Evolutionary conservation across 2,329 filamentous ascomycete genomes (phyloP), one percentile per base, ranked within the genome.

Genomic region (Chrysoporthe puriensis): DNA sequence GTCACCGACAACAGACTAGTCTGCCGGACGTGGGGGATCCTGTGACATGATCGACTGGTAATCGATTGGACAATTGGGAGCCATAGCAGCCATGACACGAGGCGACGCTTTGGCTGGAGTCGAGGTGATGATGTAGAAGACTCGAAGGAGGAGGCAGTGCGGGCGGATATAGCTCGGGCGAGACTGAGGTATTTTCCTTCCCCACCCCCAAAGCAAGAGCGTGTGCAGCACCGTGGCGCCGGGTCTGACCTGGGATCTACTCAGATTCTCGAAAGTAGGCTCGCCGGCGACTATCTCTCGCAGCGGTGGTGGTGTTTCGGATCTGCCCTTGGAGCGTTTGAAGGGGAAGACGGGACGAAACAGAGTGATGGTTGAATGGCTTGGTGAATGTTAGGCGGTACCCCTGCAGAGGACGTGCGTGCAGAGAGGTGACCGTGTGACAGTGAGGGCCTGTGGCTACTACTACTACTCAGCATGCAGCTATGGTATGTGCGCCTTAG

Each of bases 281-380:
- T 54, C 21, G 26, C 1, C 36, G 36, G 9, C 36, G 36, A 9
- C 36, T 40, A 6, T 9, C 36, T 6, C 36, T 9, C 36, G 36
- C 36, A 40, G 36, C 36, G 36, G 44, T 46, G 66, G 54, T 68
- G 43, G 52, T 63, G 66, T 68, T 68, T 68, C 66, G 66, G 63
- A 66, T 66, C 34, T n/a, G 63, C 50, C 11, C 13, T 63, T 26
- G 48, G 44, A 56, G 63, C 62, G 66, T 68, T 68, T 68, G 63
- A 68, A 66, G 66, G 66, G 40, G 32, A 21, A 21, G 16, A 44
- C 36, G 26, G 50, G 40, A 42, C 14, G 46, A 46, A 40, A 16
- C 4, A 14, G 14, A 48, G 57, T 32, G 52, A 40, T 13, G 14
- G 36, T 59, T 62, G 66, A 63, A 26, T 32, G 48, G 50, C 26